Base-by-base conservation (phyloP, 2,329 filamentous ascomycete species). In the Leptographium procerum region DNA sequence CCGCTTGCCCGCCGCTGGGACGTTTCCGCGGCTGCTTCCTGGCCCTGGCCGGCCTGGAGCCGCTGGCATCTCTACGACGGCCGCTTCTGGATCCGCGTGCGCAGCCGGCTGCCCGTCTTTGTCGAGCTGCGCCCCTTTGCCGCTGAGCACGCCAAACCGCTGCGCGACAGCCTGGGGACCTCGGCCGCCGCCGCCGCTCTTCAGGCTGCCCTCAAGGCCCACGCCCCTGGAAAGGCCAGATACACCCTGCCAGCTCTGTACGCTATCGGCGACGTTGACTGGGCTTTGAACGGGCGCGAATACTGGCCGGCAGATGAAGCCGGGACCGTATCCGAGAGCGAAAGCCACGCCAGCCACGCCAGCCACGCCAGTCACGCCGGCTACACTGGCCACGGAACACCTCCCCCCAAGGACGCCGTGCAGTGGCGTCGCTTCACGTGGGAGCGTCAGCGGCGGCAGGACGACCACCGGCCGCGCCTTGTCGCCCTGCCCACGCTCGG, bases 11-110 rank as follows among this genome's bases (percentile, higher is more conserved):
- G 56, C 58, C 60, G 62, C 22, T 60, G 60, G 47, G 45, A 40
- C 26, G 52, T 52, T 19, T 26, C 53, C 22, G 58, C 57, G 7
- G 51, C 45, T 4, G 13, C 36, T 55, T 2, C 29, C 8, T 69
- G 67, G 67, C 60, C 61, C 9, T 68, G 68, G 67, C 59, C 64
- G 1, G 5, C n/a, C 3, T 72, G 70, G 71, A 60, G 58, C 40
- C 61, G 56, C 1, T 75, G 73, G 70, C 60, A 64, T 52, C 67
- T 79, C 57, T 87, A 77, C 71, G 84, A 87, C 67, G 79, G 81
- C 0, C 79, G 84, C 2, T 86, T 78, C 68, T 87, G 84, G 84
- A 69, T 85, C 19, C 73, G 76, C 19, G 58, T 83, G 11, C 68
- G 69, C 24, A 69, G 74, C 52, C 73, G 75, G 6, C 68, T 75